Conservation (phyloP, 768 basidiomycete genomes). For the Russula abietina region DNA sequence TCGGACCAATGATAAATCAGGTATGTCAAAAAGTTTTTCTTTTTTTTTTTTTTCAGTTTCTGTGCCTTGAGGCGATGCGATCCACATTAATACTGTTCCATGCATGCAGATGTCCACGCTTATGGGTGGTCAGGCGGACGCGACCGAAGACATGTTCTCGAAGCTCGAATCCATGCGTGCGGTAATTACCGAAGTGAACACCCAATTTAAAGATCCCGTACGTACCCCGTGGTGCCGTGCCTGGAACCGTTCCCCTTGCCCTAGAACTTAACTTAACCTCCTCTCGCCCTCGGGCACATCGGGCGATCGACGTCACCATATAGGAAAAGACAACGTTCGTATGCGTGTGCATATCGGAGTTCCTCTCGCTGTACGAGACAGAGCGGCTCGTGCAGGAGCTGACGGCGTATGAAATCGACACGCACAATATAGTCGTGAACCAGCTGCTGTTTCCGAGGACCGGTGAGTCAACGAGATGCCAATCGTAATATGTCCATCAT, state of each 20-base stretch:
- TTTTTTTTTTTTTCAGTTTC: neutral
- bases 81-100: neutral
- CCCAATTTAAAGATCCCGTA: slow-evolving; percentile 98
- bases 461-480: slow-evolving; percentile 44
- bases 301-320: neutral
- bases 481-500: neutral
- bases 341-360: slow-evolving; percentile 98
- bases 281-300: too few relatives aligned
- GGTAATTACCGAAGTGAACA: slow-evolving; percentile 97
- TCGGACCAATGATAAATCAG: slow-evolving; percentile 96
- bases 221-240: slow-evolving; percentile 29
- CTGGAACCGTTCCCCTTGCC: neutral
- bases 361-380: slow-evolving; percentile 96
- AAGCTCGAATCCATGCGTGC: slow-evolving; percentile 96
- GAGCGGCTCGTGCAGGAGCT: slow-evolving; percentile 96
- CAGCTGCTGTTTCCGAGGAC: slow-evolving; percentile 92
- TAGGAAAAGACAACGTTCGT: slow-evolving; percentile 99
- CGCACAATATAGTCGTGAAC: slow-evolving; percentile 98
- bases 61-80: neutral
- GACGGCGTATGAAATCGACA: slow-evolving; percentile 92
- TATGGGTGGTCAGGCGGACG: slow-evolving; percentile 87
- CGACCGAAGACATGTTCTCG: slow-evolving; percentile 98
- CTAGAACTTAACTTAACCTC: too few relatives aligned
- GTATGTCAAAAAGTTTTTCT: slow-evolving; percentile 28
- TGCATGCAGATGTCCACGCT: slow-evolving; percentile 83